phyloP scores from a whole-genome alignment of 2,329 filamentous ascomycete species.

The Exophiala dermatitidis region DNA sequence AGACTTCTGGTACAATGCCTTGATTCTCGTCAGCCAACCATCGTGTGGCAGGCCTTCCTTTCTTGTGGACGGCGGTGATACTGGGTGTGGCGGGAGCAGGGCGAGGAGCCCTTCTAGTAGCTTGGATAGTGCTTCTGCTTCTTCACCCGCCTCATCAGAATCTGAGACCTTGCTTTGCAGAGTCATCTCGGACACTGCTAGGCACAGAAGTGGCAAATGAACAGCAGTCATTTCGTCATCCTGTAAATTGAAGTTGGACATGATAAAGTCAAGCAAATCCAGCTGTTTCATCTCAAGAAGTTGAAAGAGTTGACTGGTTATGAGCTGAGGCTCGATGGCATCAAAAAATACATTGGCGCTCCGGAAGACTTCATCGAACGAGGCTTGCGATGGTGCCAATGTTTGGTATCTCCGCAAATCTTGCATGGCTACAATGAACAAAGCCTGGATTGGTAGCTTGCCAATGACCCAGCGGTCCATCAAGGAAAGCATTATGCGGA shows the following conservation, averaged over 20 bases:
- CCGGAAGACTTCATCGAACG: slow-evolving; percentile 78
- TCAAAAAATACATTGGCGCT: slow-evolving; percentile 97
- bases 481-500: slow-evolving; percentile 83
- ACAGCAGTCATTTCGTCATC: slow-evolving; percentile 77
- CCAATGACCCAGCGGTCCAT: slow-evolving; percentile 99
- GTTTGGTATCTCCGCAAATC: slow-evolving; percentile 70
- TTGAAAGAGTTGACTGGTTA: slow-evolving; percentile 73
- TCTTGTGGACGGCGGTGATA: background rate
- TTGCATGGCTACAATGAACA: slow-evolving; percentile 79
- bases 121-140: slow-evolving; percentile 42
- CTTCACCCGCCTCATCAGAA: background rate
- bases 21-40: slow-evolving; percentile 12
- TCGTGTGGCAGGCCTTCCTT: background rate
- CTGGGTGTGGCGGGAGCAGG: slow-evolving; percentile 25
- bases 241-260: slow-evolving; percentile 78
- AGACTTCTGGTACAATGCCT: slow-evolving; percentile 9
- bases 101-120: slow-evolving; percentile 28
- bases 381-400: slow-evolving; percentile 55
- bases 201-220: slow-evolving; percentile 18
- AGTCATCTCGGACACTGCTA: slow-evolving; percentile 24
- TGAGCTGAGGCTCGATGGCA: slow-evolving; percentile 86
- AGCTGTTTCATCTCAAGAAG: slow-evolving; percentile 51
- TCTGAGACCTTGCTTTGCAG: background rate
- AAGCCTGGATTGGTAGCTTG: slow-evolving; percentile 74
- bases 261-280: slow-evolving; percentile 69